Evolutionary conservation across 371 early-diverging fungal species (phyloP).

Genomic region (Smittium mucronatum): DNA sequence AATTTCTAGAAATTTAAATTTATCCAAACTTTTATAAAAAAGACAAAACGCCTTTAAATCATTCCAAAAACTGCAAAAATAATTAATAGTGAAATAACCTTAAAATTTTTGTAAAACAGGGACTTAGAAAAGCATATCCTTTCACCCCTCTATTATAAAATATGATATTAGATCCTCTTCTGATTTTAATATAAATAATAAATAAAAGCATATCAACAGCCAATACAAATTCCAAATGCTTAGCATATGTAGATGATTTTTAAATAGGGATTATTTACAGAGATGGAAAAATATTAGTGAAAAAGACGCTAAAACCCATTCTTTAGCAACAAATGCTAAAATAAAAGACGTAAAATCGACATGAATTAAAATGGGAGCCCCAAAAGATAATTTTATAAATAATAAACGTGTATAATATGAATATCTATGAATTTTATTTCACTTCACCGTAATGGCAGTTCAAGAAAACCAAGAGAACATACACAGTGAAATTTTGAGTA

Average conservation of each 20-base stretch:
- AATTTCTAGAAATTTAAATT: slow-evolving; percentile 1
- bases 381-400: neutral
- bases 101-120: slow-evolving; percentile 7
- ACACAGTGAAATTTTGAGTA: neutral
- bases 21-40: neutral
- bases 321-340: slow-evolving; percentile 10
- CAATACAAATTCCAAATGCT: neutral
- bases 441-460: neutral
- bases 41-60: neutral
- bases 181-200: neutral
- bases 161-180: slow-evolving; percentile 11
- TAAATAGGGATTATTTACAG: slow-evolving; percentile 2
- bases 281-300: neutral
- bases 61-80: neutral
- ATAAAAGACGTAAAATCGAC: slow-evolving; percentile 12
- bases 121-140: slow-evolving; percentile 13
- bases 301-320: slow-evolving; percentile 6
- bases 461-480: neutral
- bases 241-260: slow-evolving; percentile 15
- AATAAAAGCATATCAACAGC: neutral
- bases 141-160: slow-evolving; percentile 16
- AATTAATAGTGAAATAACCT: neutral
- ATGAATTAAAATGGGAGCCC: slow-evolving; percentile 8
- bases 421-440: slow-evolving; percentile 7
- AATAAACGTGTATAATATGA: neutral